Evolutionary conservation across 2,329 filamentous ascomycete genomes (phyloP).

Genomic region (Phyllosticta paracitricarpa): DNA sequence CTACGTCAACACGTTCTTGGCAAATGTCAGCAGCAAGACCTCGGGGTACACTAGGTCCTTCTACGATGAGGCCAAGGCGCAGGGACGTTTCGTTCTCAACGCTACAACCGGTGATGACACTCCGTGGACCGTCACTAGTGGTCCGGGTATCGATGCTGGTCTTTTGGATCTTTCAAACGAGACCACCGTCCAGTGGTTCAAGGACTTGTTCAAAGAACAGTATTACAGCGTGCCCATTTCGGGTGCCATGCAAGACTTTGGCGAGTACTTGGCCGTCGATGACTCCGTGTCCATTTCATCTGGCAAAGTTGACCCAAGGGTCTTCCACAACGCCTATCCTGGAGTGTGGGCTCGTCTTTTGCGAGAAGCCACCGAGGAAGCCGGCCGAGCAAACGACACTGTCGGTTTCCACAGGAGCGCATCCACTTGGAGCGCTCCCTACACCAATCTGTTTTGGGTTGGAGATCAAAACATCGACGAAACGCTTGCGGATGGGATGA

Average conservation of each 20-base stretch:
- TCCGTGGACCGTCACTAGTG: constrained; percentile 23
- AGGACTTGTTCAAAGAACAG: constrained; percentile 22
- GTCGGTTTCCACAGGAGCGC: constrained; percentile 28
- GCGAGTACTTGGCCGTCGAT: constrained; percentile 26
- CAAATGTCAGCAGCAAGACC: constrained; percentile 26
- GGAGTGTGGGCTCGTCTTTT: constrained; percentile 25
- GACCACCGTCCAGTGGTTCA: constrained; percentile 23
- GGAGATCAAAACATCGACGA: constrained; percentile 28
- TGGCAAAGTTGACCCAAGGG: constrained; percentile 19
- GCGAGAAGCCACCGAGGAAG: constrained; percentile 19
- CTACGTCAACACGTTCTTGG: constrained; percentile 28
- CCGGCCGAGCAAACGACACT: constrained; percentile 20
- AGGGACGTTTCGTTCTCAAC: constrained; percentile 25
- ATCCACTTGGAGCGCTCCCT: constrained; percentile 20
- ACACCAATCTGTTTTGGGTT: constrained; percentile 31
- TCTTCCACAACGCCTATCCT: constrained; percentile 29
- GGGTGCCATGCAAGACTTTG: constrained; percentile 28
- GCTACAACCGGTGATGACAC: constrained; percentile 24
- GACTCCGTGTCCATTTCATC: constrained; percentile 19
- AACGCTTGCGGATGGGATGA: constrained; percentile 27
- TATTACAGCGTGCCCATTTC: constrained; percentile 27
- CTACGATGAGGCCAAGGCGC: constrained; percentile 22
- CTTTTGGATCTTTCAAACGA: constrained; percentile 29
- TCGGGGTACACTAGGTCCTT: constrained; percentile 23
- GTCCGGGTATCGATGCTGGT: constrained; percentile 27